Conservation (phyloP, 192 early-diverging fungal genomes). For the Paraglomus brasilianum region DNA sequence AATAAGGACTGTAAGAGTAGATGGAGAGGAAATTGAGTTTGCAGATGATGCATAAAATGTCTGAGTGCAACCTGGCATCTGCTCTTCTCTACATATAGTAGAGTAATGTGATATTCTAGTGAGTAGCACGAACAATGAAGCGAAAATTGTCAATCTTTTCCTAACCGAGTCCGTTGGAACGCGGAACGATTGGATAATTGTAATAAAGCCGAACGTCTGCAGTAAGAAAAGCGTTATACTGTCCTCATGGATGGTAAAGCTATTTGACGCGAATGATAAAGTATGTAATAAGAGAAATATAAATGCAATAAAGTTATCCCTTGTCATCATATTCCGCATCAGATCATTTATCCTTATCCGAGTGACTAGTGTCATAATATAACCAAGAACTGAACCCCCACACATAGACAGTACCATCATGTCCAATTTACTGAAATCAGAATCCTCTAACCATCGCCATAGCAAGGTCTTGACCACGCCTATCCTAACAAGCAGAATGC, state of each 20-base stretch:
- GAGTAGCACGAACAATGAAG: constrained; percentile 54
- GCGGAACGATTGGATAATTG: constrained; percentile 38
- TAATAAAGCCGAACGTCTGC: constrained; percentile 61
- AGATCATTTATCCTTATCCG: constrained; percentile 21
- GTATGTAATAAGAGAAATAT: constrained; percentile 56
- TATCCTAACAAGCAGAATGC: constrained; percentile 27
- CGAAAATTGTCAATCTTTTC: constrained; percentile 42
- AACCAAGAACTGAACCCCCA: constrained; percentile 39
- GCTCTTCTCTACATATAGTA: constrained; percentile 89
- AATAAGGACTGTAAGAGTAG: constrained; percentile 46
- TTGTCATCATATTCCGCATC: constrained; percentile 30
- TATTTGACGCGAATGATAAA: constrained; percentile 80
- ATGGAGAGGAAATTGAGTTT: constrained; percentile 52
- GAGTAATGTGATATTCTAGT: constrained; percentile 55
- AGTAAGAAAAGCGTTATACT: constrained; percentile 58
- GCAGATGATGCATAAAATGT: constrained; percentile 73
- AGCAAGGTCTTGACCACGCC: constrained; percentile 31
- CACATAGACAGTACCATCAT: constrained; percentile 40
- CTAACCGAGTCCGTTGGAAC: constrained; percentile 35
- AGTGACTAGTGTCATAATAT: constrained; percentile 19
- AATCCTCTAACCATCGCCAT: constrained; percentile 27
- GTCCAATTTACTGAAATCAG: constrained; percentile 32
- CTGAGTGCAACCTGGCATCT: constrained; percentile 73
- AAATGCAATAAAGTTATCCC: constrained; percentile 40
- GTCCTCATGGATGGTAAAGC: constrained; percentile 89